Percentiles rank a stretch among this genome's conserved stretches.
Conservation (phyloP, 129 eudicot genomes). For the Helianthus tuberosus region DNA sequence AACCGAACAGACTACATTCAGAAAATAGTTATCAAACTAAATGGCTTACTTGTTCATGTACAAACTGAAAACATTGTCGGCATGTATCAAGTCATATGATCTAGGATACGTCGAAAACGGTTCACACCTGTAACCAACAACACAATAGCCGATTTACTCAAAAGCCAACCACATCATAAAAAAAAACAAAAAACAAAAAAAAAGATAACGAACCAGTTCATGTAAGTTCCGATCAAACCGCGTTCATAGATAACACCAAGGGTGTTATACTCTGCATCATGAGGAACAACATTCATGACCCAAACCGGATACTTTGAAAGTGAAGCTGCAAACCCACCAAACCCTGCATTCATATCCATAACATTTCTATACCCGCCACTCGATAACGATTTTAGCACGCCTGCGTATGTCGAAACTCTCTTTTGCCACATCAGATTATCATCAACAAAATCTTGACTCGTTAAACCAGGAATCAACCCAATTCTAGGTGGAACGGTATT, state of each 20-base stretch:
- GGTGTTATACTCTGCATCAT: constrained; percentile 28
- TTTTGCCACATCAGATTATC: constrained; percentile 33
- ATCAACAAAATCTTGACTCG: constrained; percentile 28
- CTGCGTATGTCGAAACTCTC: constrained; percentile 23
- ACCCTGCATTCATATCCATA: constrained; percentile 46
- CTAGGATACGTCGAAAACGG: constrained; percentile 59
- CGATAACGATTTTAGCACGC: constrained; percentile 18
- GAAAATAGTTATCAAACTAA: not conserved
- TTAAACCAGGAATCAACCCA: not conserved
- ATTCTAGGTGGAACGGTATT: constrained; percentile 35
- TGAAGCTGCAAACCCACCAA: constrained; percentile 49
- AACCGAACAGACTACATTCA: not conserved
- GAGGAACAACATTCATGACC: constrained; percentile 51
- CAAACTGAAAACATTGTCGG: constrained; percentile 46
- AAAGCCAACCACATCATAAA: not conserved
- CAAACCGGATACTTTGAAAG: constrained; percentile 45
- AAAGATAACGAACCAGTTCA: constrained; percentile 35
- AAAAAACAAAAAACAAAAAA: not conserved
- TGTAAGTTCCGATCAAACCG: constrained; percentile 43
- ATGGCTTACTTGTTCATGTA: constrained; percentile 49
- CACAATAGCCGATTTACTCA: not conserved
- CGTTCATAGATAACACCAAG: constrained; percentile 40
- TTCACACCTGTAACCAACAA: constrained; percentile 48
- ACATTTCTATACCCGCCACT: constrained; percentile 42
- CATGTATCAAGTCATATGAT: constrained; percentile 51